Conservation (phyloP, 345 rosid genomes). For the Angophora floribunda region DNA sequence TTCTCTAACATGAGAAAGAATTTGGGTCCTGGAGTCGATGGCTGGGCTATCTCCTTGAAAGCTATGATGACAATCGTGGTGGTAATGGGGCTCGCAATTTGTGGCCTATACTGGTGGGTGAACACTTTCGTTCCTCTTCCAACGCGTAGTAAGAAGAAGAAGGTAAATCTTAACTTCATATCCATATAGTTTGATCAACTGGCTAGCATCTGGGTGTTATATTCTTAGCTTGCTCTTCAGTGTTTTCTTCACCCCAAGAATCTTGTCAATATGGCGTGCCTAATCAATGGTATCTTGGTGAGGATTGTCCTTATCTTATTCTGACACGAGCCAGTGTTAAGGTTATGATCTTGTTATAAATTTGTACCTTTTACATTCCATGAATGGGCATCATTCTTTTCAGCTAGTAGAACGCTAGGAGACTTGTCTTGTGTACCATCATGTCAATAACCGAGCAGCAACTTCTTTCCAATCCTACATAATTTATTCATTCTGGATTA, state of each 20-base stretch:
- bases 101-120: slow-evolving; percentile 95
- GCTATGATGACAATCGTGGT: slow-evolving; percentile 98
- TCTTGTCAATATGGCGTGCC: not conserved
- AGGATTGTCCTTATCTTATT: not conserved
- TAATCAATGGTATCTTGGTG: not conserved
- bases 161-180: slow-evolving; percentile 33
- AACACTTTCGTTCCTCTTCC: slow-evolving; percentile 68
- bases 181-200: not conserved
- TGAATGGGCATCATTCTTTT: not conserved
- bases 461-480: not conserved
- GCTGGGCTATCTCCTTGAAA: slow-evolving; percentile 93
- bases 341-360: not conserved
- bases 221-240: not conserved
- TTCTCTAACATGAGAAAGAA: slow-evolving; percentile 77
- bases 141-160: slow-evolving; percentile 92
- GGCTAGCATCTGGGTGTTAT: not conserved
- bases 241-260: not conserved
- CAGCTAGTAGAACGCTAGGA: not conserved
- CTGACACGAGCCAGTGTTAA: not conserved
- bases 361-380: not conserved
- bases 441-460: not conserved
- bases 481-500: not conserved
- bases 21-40: slow-evolving; percentile 98
- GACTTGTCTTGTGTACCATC: not conserved
- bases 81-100: slow-evolving; percentile 71